These are phyloP conservation scores for Cyberlindnera sargentensis DNA, from an alignment of 805 yeast species.

Conservation along the genomic window DNA sequence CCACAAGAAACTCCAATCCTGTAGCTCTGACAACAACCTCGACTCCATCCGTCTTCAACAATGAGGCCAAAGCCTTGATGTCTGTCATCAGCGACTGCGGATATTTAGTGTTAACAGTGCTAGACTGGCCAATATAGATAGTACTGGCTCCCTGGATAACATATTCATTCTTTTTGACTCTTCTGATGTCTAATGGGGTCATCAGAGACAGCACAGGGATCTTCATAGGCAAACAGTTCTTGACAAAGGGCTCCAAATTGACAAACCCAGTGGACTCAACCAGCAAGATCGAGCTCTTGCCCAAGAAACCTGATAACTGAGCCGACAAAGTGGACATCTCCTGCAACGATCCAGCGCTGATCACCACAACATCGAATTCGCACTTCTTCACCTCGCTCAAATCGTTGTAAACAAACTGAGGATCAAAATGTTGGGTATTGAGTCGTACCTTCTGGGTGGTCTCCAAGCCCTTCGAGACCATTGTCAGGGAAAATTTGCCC, in stretches of 20 bases:
- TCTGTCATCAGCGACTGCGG: constrained; percentile 27
- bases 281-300: constrained; percentile 43
- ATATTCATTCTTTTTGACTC: constrained; percentile 21
- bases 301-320: constrained; percentile 31
- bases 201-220: constrained; percentile 19
- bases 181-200: constrained; percentile 17
- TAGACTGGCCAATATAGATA: constrained; percentile 30
- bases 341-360: constrained; percentile 44
- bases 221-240: constrained; percentile 45
- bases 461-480: constrained; percentile 28
- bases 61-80: constrained; percentile 31
- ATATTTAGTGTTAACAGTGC: constrained; percentile 35
- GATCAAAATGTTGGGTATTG: constrained; percentile 3
- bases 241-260: constrained; percentile 64
- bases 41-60: constrained; percentile 9
- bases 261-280: constrained; percentile 69
- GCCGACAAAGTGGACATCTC: constrained; percentile 39
- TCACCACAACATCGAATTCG: constrained; percentile 37
- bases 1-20: constrained; percentile 53
- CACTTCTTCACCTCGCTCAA: constrained; percentile 3
- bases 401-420: background rate
- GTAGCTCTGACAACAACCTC: constrained; percentile 24
- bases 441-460: constrained; percentile 1
- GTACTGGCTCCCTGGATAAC: constrained; percentile 3
- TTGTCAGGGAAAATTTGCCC: constrained; percentile 32